Conservation (phyloP, 306 rosid genomes). For the Cicer judaicum region DNA sequence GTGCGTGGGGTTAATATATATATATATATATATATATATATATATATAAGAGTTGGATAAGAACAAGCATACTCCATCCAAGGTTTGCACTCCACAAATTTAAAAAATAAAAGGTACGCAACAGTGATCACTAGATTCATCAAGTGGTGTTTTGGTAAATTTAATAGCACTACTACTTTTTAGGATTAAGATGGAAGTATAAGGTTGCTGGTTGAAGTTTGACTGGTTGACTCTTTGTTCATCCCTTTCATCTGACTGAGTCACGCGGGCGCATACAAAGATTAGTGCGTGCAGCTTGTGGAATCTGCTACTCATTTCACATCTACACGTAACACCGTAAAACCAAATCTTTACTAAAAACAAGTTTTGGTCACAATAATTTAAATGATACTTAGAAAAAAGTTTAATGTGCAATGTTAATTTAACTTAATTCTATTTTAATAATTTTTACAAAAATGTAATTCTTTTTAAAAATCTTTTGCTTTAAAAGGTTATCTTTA, state of each 20-base stretch:
- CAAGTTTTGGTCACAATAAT: too few relatives aligned
- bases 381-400: too few relatives aligned
- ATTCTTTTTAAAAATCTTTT: too few relatives aligned
- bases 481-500: too few relatives aligned
- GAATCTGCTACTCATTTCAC: slow-evolving; percentile 18
- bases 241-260: background rate
- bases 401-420: too few relatives aligned
- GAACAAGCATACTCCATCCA: slow-evolving; percentile 30
- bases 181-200: slow-evolving; percentile 25
- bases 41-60: slow-evolving; percentile 45
- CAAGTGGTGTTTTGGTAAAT: background rate
- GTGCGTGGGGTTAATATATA: slow-evolving; percentile 17
- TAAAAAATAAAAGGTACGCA: slow-evolving; percentile 35
- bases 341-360: too few relatives aligned
- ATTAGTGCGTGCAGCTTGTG: slow-evolving; percentile 23
- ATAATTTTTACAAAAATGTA: too few relatives aligned
- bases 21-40: slow-evolving; percentile 34
- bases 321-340: background rate
- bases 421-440: too few relatives aligned
- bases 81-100: slow-evolving; percentile 20
- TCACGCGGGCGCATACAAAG: slow-evolving; percentile 23
- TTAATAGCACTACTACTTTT: background rate
- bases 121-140: slow-evolving; percentile 23
- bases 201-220: slow-evolving; percentile 38
- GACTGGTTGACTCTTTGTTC: slow-evolving; percentile 50